These are phyloP conservation scores for Beauveria sp. DNA, from an alignment of 2,329 filamentous ascomycete species.

Conservation along the genomic window DNA sequence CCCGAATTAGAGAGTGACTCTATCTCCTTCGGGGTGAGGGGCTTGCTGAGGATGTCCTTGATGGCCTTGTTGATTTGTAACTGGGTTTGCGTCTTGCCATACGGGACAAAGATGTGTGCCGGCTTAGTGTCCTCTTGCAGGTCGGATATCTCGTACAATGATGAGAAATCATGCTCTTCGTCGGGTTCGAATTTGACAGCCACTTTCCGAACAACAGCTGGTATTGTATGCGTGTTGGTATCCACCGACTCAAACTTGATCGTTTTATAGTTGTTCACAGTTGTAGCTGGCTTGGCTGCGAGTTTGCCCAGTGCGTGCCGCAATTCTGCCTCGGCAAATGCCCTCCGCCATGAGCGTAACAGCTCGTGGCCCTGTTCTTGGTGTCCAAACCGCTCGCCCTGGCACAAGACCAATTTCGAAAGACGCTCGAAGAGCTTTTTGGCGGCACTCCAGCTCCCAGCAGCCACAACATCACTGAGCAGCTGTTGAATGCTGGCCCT, in stretches of 20 bases:
- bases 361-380: neutral
- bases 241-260: neutral
- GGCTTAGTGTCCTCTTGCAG: neutral
- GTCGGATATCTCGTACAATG: neutral
- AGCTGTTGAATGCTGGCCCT: neutral
- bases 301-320: neutral
- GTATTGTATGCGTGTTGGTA: neutral
- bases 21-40: neutral
- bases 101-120: constrained; percentile 17
- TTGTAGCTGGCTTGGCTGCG: neutral
- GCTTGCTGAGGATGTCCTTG: no score
- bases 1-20: constrained; percentile 10
- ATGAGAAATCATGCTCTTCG: neutral
- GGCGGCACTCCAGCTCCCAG: constrained; percentile 13
- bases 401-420: constrained; percentile 17
- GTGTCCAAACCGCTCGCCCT: neutral
- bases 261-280: neutral
- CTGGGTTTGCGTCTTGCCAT: constrained; percentile 3
- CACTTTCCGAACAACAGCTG: neutral
- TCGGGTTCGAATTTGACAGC: neutral
- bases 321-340: neutral
- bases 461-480: constrained; percentile 6
- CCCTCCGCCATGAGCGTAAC: constrained; percentile 14
- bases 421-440: constrained; percentile 12
- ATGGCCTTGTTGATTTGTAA: constrained; percentile 16